Conservation (phyloP, 1,284 basidiomycete genomes). For the Inonotus hispidus region DNA sequence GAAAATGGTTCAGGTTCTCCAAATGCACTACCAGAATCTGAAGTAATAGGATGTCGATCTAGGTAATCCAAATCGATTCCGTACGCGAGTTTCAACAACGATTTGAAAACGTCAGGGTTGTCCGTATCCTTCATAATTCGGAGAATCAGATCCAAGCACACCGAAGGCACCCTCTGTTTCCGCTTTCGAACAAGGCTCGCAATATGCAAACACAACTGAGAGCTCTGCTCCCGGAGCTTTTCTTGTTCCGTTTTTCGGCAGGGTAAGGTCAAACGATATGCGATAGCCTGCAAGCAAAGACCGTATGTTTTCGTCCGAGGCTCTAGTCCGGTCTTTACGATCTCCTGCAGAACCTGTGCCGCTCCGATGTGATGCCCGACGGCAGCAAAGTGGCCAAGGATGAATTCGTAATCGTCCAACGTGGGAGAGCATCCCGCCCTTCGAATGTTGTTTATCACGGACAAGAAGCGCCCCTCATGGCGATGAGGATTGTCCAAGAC, state of each 20-base stretch:
- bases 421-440: constrained; percentile 42
- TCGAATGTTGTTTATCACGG: constrained; percentile 64
- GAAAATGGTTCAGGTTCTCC: constrained; percentile 41
- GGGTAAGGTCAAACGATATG: constrained; percentile 58
- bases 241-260: constrained; percentile 32
- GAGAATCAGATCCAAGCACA: constrained; percentile 56
- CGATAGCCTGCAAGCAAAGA: constrained; percentile 61
- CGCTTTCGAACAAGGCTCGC: constrained; percentile 50
- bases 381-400: constrained; percentile 67
- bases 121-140: constrained; percentile 63
- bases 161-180: constrained; percentile 44
- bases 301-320: constrained; percentile 53
- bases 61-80: constrained; percentile 69
- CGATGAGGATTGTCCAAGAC: constrained; percentile 37
- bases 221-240: constrained; percentile 35
- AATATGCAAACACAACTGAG: constrained; percentile 43
- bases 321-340: constrained; percentile 37
- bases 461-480: constrained; percentile 58
- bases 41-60: constrained; percentile 52
- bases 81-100: constrained; percentile 58
- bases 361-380: constrained; percentile 60
- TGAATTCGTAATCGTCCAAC: constrained; percentile 65
- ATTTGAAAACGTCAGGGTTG: constrained; percentile 47
- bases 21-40: constrained; percentile 24
- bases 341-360: constrained; percentile 54